Percentiles rank a stretch among this genome's conserved stretches.
Conservation (phyloP, 1,284 basidiomycete species). For the Cutaneotrichosporon sp. region DNA sequence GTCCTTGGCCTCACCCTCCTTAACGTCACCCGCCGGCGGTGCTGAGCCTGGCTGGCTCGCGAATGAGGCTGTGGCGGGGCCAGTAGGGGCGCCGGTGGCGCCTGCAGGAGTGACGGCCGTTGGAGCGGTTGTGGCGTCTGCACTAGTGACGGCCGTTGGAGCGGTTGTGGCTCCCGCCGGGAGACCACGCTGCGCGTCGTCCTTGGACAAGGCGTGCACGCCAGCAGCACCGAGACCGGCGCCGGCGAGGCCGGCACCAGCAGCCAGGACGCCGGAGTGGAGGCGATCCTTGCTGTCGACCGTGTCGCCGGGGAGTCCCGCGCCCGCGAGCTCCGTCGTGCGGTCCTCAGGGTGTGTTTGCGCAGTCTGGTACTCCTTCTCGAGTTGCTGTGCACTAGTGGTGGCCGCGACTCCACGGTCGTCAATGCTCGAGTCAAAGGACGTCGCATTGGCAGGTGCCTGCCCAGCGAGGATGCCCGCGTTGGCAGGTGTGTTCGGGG, state of each 20-base stretch:
- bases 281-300: background rate
- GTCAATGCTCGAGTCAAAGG: slow-evolving; percentile 10
- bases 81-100: too few relatives aligned
- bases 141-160: background rate
- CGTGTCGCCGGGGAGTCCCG: background rate
- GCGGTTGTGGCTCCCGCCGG: background rate
- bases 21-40: background rate
- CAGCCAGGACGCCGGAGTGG: background rate
- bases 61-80: background rate
- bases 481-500: background rate
- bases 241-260: slow-evolving; percentile 4
- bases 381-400: background rate
- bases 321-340: background rate
- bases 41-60: background rate
- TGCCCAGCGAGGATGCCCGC: background rate
- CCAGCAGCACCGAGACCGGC: slow-evolving; percentile 2
- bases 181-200: background rate
- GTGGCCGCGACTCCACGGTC: background rate
- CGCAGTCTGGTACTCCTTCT: background rate
- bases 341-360: background rate
- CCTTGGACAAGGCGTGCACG: background rate
- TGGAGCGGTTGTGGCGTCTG: background rate
- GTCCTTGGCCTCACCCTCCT: background rate
- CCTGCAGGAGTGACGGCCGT: too few relatives aligned
- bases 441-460: slow-evolving; percentile 2